Evolutionary conservation across 1,139 yeast species (phyloP).

Genomic region (Groenewaldozyma auringiensis): DNA sequence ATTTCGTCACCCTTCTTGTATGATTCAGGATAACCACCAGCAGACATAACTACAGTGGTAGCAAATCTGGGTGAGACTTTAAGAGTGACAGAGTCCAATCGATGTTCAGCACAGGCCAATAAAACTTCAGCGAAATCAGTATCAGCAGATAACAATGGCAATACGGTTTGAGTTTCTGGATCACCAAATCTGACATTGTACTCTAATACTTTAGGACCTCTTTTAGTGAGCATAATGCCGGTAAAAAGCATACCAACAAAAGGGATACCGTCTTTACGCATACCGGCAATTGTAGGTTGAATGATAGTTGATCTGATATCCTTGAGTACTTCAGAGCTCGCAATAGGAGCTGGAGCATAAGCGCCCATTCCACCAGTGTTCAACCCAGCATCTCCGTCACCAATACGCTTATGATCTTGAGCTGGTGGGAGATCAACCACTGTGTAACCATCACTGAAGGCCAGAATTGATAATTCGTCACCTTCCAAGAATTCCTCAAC

Average conservation of each 20-base stretch:
- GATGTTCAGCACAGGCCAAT: constrained; percentile 90
- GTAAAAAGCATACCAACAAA: constrained; percentile 94
- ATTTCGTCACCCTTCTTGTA: constrained; percentile 85
- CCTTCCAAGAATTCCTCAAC: constrained; percentile 96
- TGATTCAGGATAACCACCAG: constrained; percentile 92
- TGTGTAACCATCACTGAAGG: constrained; percentile 91
- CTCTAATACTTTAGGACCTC: constrained; percentile 90
- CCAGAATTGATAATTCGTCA: constrained; percentile 88
- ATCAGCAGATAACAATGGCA: constrained; percentile 73
- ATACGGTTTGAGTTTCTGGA: constrained; percentile 96
- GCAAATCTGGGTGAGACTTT: constrained; percentile 57
- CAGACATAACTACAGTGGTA: constrained; percentile 92
- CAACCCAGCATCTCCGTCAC: constrained; percentile 87
- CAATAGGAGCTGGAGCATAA: constrained; percentile 95
- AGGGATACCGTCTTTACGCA: constrained; percentile 93
- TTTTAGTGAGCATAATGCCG: constrained; percentile 83
- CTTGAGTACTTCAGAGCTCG: constrained; percentile 58
- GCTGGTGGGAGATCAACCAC: constrained; percentile 91
- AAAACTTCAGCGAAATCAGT: constrained; percentile 89
- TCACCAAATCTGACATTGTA: constrained; percentile 98
- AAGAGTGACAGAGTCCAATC: constrained; percentile 78
- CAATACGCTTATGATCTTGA: constrained; percentile 94
- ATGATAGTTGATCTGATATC: constrained; percentile 67
- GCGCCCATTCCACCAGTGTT: constrained; percentile 99
- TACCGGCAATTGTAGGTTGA: constrained; percentile 90